These are phyloP conservation scores for Gossypium australe DNA, from an alignment of 345 rosid genomes.

Conservation along the genomic window DNA sequence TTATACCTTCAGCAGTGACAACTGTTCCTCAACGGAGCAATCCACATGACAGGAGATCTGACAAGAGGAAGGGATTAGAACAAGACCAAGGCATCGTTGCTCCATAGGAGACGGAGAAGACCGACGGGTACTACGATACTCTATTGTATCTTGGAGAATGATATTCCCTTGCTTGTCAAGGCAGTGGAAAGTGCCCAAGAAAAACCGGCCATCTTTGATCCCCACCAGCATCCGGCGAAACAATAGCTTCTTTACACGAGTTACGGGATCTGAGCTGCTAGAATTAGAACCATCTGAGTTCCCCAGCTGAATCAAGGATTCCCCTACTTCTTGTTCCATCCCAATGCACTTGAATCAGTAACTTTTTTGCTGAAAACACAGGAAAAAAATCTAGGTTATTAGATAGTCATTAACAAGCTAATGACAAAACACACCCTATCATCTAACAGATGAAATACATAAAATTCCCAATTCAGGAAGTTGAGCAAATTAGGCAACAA, in stretches of 20 bases:
- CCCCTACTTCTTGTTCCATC: conserved; percentile 28
- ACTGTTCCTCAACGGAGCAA: conserved; percentile 45
- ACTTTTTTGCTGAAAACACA: not conserved
- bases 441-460: not conserved
- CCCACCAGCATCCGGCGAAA: conserved; percentile 76
- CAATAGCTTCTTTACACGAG: conserved; percentile 50
- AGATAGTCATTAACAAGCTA: not conserved
- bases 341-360: not conserved
- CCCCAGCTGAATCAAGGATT: conserved; percentile 12
- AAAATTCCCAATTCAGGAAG: not conserved
- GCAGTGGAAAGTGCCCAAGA: conserved; percentile 85
- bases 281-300: conserved; percentile 30
- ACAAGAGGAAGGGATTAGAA: conserved; percentile 66
- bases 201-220: conserved; percentile 82
- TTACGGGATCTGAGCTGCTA: conserved; percentile 31
- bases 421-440: not conserved
- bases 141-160: conserved; percentile 78
- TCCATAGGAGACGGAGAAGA: conserved; percentile 85
- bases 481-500: not conserved
- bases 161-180: conserved; percentile 91
- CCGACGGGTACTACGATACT: conserved; percentile 68
- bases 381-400: not conserved
- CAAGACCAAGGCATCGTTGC: conserved; percentile 81
- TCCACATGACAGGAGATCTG: conserved; percentile 67
- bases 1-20: conserved; percentile 40